These are phyloP conservation scores for Priceomyces carsonii DNA, from an alignment of 805 yeast genomes.

Conservation along the genomic window DNA sequence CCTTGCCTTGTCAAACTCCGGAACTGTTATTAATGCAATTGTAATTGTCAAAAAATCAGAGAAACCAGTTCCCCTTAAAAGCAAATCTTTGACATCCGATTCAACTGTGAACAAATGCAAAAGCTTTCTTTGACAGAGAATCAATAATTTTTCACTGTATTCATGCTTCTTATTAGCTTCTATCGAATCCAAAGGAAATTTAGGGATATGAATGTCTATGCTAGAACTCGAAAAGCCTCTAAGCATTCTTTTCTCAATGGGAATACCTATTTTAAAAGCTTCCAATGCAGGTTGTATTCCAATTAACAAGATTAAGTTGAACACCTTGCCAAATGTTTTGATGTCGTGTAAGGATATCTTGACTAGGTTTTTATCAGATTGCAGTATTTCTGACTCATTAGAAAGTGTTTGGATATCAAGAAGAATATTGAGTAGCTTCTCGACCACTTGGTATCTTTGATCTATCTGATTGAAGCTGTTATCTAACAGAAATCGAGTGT, in stretches of 20 bases:
- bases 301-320: constrained; percentile 64
- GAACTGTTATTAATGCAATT: constrained; percentile 42
- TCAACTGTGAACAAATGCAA: constrained; percentile 33
- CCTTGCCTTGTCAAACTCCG: constrained; percentile 21
- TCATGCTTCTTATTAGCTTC: constrained; percentile 15
- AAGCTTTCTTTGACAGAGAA: constrained; percentile 31
- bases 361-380: constrained; percentile 37
- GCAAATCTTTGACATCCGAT: constrained; percentile 52
- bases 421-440: constrained; percentile 37
- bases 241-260: constrained; percentile 58
- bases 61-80: constrained; percentile 66
- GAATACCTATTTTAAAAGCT: constrained; percentile 56
- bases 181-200: constrained; percentile 11
- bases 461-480: constrained; percentile 2
- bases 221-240: constrained; percentile 44
- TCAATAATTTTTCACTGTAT: constrained; percentile 20
- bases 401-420: constrained; percentile 40
- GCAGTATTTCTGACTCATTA: constrained; percentile 16
- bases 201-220: constrained; percentile 23
- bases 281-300: constrained; percentile 71
- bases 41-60: constrained; percentile 58
- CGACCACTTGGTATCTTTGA: constrained; percentile 20
- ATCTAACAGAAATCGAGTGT: constrained; percentile 9
- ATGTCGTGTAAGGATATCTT: constrained; percentile 84
- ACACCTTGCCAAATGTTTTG: constrained; percentile 64